Conservation (phyloP, 129 eudicot species). For the Rutidosis leptorrhynchoides region DNA sequence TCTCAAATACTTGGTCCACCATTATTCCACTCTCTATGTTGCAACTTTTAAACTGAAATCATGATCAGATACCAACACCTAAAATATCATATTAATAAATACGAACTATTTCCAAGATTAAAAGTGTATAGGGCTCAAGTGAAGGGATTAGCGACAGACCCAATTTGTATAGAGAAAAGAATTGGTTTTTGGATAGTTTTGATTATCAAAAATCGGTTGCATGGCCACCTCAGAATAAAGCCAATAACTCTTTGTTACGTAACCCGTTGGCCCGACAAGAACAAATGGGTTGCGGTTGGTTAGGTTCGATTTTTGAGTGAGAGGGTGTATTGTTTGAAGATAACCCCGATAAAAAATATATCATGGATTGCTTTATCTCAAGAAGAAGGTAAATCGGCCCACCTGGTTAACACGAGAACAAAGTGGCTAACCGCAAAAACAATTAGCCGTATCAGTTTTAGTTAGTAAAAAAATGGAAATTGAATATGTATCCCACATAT, state of each 20-base stretch:
- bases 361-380: conserved; percentile 72
- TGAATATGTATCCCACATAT: no score
- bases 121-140: conserved; percentile 53
- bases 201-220: conserved; percentile 48
- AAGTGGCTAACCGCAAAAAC: no score
- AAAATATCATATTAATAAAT: no score
- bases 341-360: conserved; percentile 68
- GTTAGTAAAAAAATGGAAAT: no score
- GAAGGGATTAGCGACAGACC: conserved; percentile 68
- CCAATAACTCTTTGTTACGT: conserved; percentile 56
- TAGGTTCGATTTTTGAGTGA: conserved; percentile 89
- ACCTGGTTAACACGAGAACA: conserved; percentile 48
- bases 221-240: conserved; percentile 78
- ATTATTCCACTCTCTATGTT: no score
- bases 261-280: conserved; percentile 83
- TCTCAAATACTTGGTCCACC: no score
- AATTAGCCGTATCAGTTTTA: no score
- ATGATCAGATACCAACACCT: no score
- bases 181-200: conserved; percentile 28
- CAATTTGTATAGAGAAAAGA: conserved; percentile 46
- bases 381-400: conserved; percentile 82
- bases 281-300: conserved; percentile 93
- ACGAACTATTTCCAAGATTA: conserved; percentile 29
- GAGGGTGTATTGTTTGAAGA: conserved; percentile 83
- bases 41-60: no score